Base-by-base conservation (phyloP, 1,284 basidiomycete genomes). In the Pyrrhoderma noxium region DNA sequence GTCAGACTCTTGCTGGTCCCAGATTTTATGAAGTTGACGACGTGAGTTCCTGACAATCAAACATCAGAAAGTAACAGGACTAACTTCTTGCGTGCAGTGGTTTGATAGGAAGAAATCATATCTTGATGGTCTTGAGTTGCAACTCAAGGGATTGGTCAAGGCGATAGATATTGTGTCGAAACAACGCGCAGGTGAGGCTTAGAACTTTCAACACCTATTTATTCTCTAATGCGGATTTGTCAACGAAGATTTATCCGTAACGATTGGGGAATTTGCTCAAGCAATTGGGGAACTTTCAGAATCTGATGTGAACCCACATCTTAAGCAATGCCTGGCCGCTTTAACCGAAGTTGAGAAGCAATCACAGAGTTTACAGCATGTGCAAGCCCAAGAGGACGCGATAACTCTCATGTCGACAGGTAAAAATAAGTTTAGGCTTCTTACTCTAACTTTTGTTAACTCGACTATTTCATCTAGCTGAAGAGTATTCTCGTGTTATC, bases 11-110 rank as follows among this genome's bases (percentile, higher is more conserved):
- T 49, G 70, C 87, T 8, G 93, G 91, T 1, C 82, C 89, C 7
- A 80, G 87, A 51, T 99, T 95, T 65, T 76, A 89, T 58, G 95
- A 99, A 68, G 88, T 82, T 13, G 95, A 99, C 62, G 93, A 97
- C 67, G 89, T 87, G 59, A 53, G 71, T 51, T 16, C 35, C 42
- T 45, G 21, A n/a, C 19, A 16, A 38, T 22, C 3, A 8, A 16
- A 13, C 13, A 8, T 37, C 8, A 13, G 23, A 45, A 27, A 51
- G 45, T 48, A 37, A 42, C 8, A 31, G 5, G 7, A 45, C 52
- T 36, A 45, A 21, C 23, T 51, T 7, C 27, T 5, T 11, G 34
- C 50, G 34, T 54, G 8, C 56, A 92, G 80, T 99, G 93, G 93
- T 99, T 98, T 61, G 91, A 96, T 61, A 78, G 81, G 57, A 87